Base-by-base conservation (phyloP, 2,329 filamentous ascomycete species). In the Anisogramma anomala region DNA sequence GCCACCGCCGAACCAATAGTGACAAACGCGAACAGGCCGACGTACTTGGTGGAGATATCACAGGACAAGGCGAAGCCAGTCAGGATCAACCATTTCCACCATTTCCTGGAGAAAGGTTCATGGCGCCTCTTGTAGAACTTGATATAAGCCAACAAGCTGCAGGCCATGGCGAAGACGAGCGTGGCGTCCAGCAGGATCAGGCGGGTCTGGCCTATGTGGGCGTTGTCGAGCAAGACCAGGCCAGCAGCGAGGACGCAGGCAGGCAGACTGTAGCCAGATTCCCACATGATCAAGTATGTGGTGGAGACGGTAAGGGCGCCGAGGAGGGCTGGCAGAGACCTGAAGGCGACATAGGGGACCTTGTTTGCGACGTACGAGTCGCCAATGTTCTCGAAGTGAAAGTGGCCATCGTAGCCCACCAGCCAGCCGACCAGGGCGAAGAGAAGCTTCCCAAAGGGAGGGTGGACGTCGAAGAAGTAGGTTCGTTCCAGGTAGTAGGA, bases 391-490 rank as follows among this genome's bases (percentile, higher is more conserved):
- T 98, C 91, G 64, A 98, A 98, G 58, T 94, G 79, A 67, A 96
- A 98, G 58, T 88, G 80, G 52, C 91, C 91, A 66, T 96, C 85
- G 62, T 94, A 98, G 56, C 91, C 91, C 39, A 96, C 84, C 41
- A 96, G 74, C 91, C 91, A 98, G 60, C 91, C 91, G 66, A 94
- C 87, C 50, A 95, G 77, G 52, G 88, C 91, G 59, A 96, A 96
- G 37, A 98, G 79, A 46, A 98, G 86, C 71, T 98, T 98, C 63
- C 85, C 91, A 55, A 98, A 93, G 13, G 91, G 91, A 52, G 91
- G 91, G 63, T 98, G 91, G 41, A 98, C 91, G 68, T 98, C 91
- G 78, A 98, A 98, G 73, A 98, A 98, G 70, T 96, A 98, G 48
- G 87, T 95, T 55, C 87, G 82, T 67, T 95, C 82, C 53, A 98